phyloP scores from a whole-genome alignment of 2,329 filamentous ascomycete genomes.

The Xylaria sp. region DNA sequence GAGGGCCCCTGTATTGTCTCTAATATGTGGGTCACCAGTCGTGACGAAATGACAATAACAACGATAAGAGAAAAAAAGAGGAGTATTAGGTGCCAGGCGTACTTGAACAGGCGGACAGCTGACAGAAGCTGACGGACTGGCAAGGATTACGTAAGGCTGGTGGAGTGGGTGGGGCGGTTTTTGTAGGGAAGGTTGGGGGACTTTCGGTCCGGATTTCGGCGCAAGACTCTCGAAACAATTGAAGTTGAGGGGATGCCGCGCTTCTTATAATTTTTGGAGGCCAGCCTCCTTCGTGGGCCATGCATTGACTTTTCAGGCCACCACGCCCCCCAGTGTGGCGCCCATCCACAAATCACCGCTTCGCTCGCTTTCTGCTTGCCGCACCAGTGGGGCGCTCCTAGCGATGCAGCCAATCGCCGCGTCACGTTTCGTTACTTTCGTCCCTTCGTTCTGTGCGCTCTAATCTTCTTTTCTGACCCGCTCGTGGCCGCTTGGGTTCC shows the following conservation, averaged over 20 bases:
- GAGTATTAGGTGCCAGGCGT: constrained; percentile 43
- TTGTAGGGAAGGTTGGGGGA: constrained; percentile 51
- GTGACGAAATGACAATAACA: constrained; percentile 24
- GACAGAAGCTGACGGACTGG: constrained; percentile 34
- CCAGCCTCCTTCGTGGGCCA: constrained; percentile 44
- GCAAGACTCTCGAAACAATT: constrained; percentile 60
- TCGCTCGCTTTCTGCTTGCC: constrained; percentile 43
- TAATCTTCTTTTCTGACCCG: constrained; percentile 45
- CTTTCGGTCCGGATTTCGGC: constrained; percentile 67
- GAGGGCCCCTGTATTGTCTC: not conserved
- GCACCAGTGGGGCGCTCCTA: constrained; percentile 45
- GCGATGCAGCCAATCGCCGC: constrained; percentile 43
- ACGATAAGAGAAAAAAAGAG: constrained; percentile 18
- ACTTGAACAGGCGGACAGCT: constrained; percentile 45
- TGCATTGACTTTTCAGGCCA: constrained; percentile 46
- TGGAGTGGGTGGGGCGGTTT: constrained; percentile 42
- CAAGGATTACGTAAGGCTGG: constrained; percentile 45
- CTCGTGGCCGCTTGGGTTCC: constrained; percentile 46
- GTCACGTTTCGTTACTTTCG: constrained; percentile 39
- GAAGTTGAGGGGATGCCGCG: constrained; percentile 64
- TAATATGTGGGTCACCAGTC: constrained; percentile 31
- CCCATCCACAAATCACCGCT: constrained; percentile 45
- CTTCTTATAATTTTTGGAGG: constrained; percentile 67
- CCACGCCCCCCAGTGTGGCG: constrained; percentile 50
- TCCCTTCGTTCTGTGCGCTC: constrained; percentile 47